Base-by-base conservation (phyloP, 805 yeast genomes). In the Yamadazyma ubonensis region DNA sequence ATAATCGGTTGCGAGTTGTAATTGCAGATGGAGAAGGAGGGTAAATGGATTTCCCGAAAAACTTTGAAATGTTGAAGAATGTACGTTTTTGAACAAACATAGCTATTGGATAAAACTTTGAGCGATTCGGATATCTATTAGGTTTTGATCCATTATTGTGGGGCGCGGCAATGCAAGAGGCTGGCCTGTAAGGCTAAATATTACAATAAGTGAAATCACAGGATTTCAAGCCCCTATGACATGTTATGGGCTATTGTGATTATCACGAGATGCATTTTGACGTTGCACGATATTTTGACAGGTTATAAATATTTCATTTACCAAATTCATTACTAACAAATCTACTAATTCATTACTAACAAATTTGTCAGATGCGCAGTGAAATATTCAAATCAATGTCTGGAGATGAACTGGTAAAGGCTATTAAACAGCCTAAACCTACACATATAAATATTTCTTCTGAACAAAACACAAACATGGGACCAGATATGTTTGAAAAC, bases 1-100 rank as follows among this genome's bases (percentile, higher is more conserved):
- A 66, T 10, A 69, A 48, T 20, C 73, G 52, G 46, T 69, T 69
- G 19, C 61, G 53, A 33, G 75, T 69, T 33, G 70, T 58, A 41
- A 66, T 59, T 17, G 57, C 51, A 26, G 49, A 43, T 5, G 74
- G 74, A 6, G 73, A 71, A 7, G 74, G 74, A 7, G 75, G 75
- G 44, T 69, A 69, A 19, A 39, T 17, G 22, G 42, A 40, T 9
- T 29, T 29, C 8, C 26, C 28, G 32, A 34, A 40, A 8, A 22
- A 29, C 12, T 14, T 26, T n/a, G 35, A 6, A 20, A 32, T 12
- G 25, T 21, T 26, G 28, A 40, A 40, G 14, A 40, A 40, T 10
- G 32, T 40, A 15, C 39, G 27, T 4, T 16, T 12, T n/a, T 5
- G 30, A 12, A 27, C 8, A 5, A 27, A 27, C 12, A 4, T 5